Base-by-base conservation (phyloP, 208 protist genomes). In the Crithidia brevicula region DNA sequence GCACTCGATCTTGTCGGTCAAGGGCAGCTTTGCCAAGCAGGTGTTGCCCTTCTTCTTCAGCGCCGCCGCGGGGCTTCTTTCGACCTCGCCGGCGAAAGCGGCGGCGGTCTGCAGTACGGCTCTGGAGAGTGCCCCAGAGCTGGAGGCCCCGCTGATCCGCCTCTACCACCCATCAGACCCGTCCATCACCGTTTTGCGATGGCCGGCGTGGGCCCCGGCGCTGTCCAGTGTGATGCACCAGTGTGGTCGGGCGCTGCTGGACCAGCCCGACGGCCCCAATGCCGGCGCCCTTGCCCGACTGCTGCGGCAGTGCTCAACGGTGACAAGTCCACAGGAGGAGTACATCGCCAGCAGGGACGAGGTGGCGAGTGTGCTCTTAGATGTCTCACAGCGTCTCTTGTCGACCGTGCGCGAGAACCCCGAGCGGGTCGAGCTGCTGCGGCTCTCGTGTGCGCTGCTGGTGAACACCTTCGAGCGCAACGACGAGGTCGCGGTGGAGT, bases 381-480 rank as follows among this genome's bases (percentile, higher is more conserved):
- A 74, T 28, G 53, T 93, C 34, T 85, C 81, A 8, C 63, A 71
- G 23, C 45, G 75, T 30, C 60, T 90, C 23, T 60, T 93, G 47
- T 49, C 77, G 16, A 59, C 42, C 31, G 50, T 81, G 40, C 67
- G 56, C 40, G 70, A 78, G 54, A 49, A 73, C 43, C 67, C 68
- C 10, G 47, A 47, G 38, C 65, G 73, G n/a, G 71, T 64, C 4
- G 76, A 90, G 45, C 42, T 87, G 31, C 68, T 93, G 22, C 74
- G 81, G 49, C 68, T 93, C 38, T 66, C 85, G 3, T 91, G 79
- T 52, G 82, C 77, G 23, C 52, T 96, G 27, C 61, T 96, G 30
- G 80, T 91, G 10, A 94, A 92, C 77, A 79, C 81, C 4, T 89
- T 94, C 57, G 85, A 92, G 61, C 84, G 86, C 10, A 79, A 92